Conservation (phyloP, 345 rosid species). For the Hibiscus trionum region DNA sequence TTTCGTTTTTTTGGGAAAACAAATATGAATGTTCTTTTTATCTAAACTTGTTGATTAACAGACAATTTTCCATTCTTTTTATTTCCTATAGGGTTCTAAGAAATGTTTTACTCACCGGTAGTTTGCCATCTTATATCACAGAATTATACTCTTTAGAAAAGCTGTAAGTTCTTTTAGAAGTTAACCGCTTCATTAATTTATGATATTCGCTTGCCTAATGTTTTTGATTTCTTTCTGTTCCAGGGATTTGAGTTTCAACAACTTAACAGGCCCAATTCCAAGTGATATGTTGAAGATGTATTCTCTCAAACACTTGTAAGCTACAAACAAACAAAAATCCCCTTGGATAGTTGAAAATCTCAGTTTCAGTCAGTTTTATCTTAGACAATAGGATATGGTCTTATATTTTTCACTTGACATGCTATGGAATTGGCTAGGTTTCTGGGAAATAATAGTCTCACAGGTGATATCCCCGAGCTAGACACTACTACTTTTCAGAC, state of each 20-base stretch:
- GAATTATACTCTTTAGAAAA: constrained; percentile 5
- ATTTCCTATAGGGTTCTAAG: constrained; percentile 14
- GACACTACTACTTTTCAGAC: background rate
- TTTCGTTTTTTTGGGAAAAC: background rate
- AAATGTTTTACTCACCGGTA: constrained; percentile 24
- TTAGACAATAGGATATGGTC: too few species aligned
- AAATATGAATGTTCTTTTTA: background rate
- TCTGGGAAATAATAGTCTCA: constrained; percentile 6
- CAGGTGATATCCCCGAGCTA: background rate
- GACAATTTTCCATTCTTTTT: background rate
- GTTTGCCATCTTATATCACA: background rate
- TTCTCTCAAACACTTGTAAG: constrained; percentile 23
- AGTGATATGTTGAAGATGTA: constrained; percentile 19
- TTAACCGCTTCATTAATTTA: background rate
- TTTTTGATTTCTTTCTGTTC: background rate
- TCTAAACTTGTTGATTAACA: background rate
- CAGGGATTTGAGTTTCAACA: background rate
- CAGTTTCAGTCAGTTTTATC: background rate
- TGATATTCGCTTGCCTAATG: background rate
- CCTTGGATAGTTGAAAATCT: background rate
- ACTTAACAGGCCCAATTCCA: constrained; percentile 2
- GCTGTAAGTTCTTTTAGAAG: constrained; percentile 20
- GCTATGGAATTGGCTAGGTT: constrained; percentile 1
- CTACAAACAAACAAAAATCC: background rate
- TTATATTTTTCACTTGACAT: too few species aligned